These are phyloP conservation scores for Sporothrix phasma DNA, from an alignment of 2,329 filamentous ascomycete species.

Conservation along the genomic window DNA sequence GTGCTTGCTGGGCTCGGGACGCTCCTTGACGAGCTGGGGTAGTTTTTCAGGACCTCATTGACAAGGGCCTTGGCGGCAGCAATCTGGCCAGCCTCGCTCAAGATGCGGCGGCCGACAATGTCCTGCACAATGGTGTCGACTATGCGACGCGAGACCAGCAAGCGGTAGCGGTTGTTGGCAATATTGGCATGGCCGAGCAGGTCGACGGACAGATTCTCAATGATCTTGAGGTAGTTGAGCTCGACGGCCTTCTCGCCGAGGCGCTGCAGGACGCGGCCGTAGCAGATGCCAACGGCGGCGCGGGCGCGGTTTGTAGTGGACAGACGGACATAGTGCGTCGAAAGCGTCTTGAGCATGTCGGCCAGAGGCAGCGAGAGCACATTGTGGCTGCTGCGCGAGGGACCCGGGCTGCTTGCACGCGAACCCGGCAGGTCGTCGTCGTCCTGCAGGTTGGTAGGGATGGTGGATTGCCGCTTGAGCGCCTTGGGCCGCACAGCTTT, in stretches of 20 bases:
- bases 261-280: constrained; percentile 67
- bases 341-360: constrained; percentile 71
- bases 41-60: constrained; percentile 87
- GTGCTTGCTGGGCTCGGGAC: constrained; percentile 80
- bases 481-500: constrained; percentile 58
- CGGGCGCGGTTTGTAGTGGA: constrained; percentile 72
- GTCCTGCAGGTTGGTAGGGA: constrained; percentile 42
- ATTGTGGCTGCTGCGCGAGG: constrained; percentile 58
- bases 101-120: constrained; percentile 66
- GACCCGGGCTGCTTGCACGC: constrained; percentile 63
- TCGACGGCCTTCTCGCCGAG: constrained; percentile 79
- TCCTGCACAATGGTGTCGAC: constrained; percentile 76
- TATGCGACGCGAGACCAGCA: constrained; percentile 75
- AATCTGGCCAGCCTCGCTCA: constrained; percentile 83
- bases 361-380: constrained; percentile 59
- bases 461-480: constrained; percentile 48
- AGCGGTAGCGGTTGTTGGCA: constrained; percentile 74
- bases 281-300: constrained; percentile 78
- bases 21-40: constrained; percentile 78
- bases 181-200: constrained; percentile 68
- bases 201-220: constrained; percentile 71
- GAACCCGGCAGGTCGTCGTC: constrained; percentile 56
- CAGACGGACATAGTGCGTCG: constrained; percentile 66
- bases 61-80: constrained; percentile 72
- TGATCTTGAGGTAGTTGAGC: constrained; percentile 68